These are phyloP conservation scores for Dissophora globulifera DNA, from an alignment of 192 early-diverging fungal genomes.

Conservation along the genomic window DNA sequence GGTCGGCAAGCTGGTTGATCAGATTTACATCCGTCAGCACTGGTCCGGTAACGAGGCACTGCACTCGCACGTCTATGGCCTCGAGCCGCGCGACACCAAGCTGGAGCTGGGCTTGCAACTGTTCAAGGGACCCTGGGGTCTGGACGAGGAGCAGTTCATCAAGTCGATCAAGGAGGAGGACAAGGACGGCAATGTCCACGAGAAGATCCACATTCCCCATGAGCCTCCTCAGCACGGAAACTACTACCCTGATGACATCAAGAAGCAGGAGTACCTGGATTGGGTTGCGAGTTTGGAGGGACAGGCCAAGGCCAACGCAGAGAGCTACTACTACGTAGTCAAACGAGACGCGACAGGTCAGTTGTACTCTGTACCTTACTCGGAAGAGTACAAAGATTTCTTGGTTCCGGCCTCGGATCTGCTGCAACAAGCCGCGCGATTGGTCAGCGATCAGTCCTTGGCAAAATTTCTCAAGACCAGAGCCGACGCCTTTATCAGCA, in stretches of 20 bases:
- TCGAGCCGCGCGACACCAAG: conserved; percentile 52
- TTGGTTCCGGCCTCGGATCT: conserved; percentile 63
- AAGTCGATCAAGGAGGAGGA: conserved; percentile 27
- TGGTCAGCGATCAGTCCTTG: conserved; percentile 68
- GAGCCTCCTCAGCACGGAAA: conserved; percentile 67
- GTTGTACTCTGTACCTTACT: conserved; percentile 62
- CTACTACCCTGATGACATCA: conserved; percentile 81
- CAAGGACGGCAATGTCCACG: not conserved
- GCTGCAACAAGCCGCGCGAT: conserved; percentile 64
- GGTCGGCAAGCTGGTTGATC: conserved; percentile 67
- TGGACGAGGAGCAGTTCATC: conserved; percentile 51
- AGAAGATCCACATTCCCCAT: conserved; percentile 29
- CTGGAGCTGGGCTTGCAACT: conserved; percentile 65
- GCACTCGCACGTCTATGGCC: conserved; percentile 55
- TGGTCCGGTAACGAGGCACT: conserved; percentile 71
- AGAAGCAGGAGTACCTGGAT: conserved; percentile 65
- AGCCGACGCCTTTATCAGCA: conserved; percentile 66
- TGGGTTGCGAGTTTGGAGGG: conserved; percentile 63
- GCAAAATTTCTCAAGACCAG: conserved; percentile 67
- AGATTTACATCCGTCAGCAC: conserved; percentile 72
- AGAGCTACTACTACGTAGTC: conserved; percentile 73
- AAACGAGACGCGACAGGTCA: conserved; percentile 53
- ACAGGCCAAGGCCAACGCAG: conserved; percentile 61
- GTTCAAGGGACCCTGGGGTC: conserved; percentile 76
- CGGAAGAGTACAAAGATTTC: conserved; percentile 66